These are phyloP conservation scores for Emmonsiellopsis sp. DNA, from an alignment of 2,329 filamentous ascomycete genomes.

Conservation along the genomic window DNA sequence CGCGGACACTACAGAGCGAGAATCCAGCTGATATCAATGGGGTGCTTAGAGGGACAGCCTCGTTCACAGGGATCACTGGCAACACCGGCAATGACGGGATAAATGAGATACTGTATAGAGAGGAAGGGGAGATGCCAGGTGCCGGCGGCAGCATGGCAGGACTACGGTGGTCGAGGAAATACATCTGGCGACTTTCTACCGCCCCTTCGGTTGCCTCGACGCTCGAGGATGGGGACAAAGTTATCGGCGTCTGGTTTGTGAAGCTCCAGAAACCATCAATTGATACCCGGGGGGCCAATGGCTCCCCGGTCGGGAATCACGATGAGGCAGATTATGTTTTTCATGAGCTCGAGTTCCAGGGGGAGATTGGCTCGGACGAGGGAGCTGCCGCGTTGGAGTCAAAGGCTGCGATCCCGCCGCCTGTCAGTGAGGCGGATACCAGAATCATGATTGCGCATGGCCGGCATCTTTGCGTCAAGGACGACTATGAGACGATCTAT, in stretches of 20 bases:
- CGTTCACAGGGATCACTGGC: constrained; percentile 22
- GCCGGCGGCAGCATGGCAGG: constrained; percentile 18
- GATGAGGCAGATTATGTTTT: constrained; percentile 36
- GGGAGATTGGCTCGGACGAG: constrained; percentile 1
- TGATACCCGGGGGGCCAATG: not conserved
- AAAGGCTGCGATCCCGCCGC: constrained; percentile 16
- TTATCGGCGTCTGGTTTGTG: constrained; percentile 38
- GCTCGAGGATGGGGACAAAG: not conserved
- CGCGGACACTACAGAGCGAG: constrained; percentile 31
- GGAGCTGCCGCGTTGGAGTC: constrained; percentile 8
- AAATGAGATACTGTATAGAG: constrained; percentile 30
- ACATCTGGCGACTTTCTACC: constrained; percentile 32
- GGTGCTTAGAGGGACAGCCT: constrained; percentile 31
- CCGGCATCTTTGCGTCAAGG: constrained; percentile 38
- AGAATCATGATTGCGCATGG: constrained; percentile 29
- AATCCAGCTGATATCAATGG: constrained; percentile 34
- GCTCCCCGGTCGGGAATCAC: constrained; percentile 10
- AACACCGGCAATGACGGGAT: constrained; percentile 17
- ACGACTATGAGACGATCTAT: constrained; percentile 39
- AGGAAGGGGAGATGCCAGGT: constrained; percentile 33
- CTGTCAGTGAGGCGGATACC: constrained; percentile 11
- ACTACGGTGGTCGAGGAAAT: constrained; percentile 33
- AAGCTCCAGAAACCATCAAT: constrained; percentile 21
- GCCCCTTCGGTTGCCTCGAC: constrained; percentile 1
- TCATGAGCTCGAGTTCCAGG: constrained; percentile 31